Conservation (phyloP, 73 alveolate species). For the Urostyla sp. region DNA sequence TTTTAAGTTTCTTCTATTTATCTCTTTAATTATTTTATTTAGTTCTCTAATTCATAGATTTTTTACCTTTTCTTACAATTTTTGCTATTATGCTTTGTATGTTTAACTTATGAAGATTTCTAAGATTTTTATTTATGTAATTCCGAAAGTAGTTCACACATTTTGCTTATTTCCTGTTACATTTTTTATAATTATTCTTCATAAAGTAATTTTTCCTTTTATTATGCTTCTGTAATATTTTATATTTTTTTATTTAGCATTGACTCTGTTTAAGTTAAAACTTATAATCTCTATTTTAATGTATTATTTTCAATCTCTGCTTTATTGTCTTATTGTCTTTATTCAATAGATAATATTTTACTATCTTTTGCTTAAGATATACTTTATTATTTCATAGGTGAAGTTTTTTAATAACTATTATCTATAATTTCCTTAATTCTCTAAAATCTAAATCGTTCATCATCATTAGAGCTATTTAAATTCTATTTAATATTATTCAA, state of each 20-base stretch:
- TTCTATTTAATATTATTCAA: constrained; percentile 5
- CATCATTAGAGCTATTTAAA: not conserved
- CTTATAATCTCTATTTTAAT: not conserved
- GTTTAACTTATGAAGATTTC: no score
- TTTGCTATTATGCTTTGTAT: constrained; percentile 1
- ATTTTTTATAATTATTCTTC: constrained; percentile 22
- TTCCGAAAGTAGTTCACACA: constrained; percentile 30
- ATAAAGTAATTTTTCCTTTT: not conserved
- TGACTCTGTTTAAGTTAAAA: not conserved
- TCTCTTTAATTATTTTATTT: not conserved
- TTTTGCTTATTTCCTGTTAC: constrained; percentile 21
- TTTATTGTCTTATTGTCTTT: no score
- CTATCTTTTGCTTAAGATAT: no score
- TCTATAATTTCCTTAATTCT: constrained; percentile 4
- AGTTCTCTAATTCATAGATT: not conserved
- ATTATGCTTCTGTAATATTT: not conserved
- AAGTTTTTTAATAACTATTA: constrained; percentile 2
- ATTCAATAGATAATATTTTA: no score
- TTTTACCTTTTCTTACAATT: not conserved
- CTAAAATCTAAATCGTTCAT: not conserved
- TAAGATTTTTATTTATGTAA: no score
- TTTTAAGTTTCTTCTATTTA: not conserved
- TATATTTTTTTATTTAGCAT: constrained; percentile 25
- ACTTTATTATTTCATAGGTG: no score
- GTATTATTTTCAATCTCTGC: constrained; percentile 10